A percentile compares a stretch with the other conserved stretches of the same genome.
Evolutionary conservation across 345 rosid species (phyloP).

Genomic region (Capsella bursapastoris): DNA sequence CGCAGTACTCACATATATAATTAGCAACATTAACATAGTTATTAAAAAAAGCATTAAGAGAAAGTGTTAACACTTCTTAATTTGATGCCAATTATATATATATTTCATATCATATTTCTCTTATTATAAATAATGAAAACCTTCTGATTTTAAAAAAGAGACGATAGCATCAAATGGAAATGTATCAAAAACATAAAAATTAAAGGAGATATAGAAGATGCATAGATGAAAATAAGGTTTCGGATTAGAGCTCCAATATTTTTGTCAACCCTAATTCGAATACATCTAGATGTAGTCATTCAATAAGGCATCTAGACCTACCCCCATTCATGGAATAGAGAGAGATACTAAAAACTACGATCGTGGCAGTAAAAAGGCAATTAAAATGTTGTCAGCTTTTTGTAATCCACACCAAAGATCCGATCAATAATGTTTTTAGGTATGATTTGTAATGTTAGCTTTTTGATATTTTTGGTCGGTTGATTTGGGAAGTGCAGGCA

Average conservation of each 20-base stretch:
- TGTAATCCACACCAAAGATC: conserved; percentile 33
- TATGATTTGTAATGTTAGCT: conserved; percentile 31
- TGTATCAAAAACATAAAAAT: not conserved
- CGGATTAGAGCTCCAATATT: not conserved
- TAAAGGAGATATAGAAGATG: not conserved
- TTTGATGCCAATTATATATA: not conserved
- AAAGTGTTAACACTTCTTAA: too few species aligned
- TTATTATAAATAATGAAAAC: not conserved
- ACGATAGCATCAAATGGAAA: not conserved
- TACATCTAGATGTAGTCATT: not conserved
- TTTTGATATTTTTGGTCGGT: conserved; percentile 36
- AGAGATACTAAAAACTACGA: not conserved
- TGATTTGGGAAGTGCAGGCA: conserved; percentile 8
- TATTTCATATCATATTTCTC: not conserved
- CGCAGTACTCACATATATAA: not conserved
- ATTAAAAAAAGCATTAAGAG: too few species aligned
- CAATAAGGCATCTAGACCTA: conserved; percentile 23
- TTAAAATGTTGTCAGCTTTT: conserved; percentile 16
- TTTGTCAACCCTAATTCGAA: not conserved
- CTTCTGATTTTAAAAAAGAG: not conserved
- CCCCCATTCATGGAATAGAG: not conserved
- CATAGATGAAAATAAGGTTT: not conserved
- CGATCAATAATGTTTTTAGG: conserved; percentile 16
- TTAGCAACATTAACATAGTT: not conserved
- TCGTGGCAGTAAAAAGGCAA: conserved; percentile 14